phyloP scores from a whole-genome alignment of 2,329 filamentous ascomycete genomes.

The Ambrosiella cleistominuta region DNA sequence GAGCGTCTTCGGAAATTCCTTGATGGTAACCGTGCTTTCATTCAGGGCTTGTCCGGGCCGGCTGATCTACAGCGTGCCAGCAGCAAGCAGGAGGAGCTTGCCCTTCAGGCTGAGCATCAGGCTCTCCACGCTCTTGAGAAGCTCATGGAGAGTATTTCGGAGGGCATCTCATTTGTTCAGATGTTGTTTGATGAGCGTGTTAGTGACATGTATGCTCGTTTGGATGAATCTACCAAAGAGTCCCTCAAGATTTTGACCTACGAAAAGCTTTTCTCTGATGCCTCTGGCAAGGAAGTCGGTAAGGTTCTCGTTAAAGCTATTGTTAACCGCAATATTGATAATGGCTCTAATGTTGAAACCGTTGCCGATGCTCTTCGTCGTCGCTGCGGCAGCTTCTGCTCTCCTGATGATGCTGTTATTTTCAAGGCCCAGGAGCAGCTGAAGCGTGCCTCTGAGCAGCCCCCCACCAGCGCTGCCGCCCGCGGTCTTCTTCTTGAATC shows the following conservation, averaged over 20 bases:
- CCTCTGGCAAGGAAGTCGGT: constrained; percentile 68
- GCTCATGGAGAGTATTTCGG: constrained; percentile 77
- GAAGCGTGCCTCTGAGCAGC: constrained; percentile 69
- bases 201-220: constrained; percentile 63
- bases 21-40: constrained; percentile 71
- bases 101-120: constrained; percentile 84
- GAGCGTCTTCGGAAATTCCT: constrained; percentile 68
- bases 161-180: constrained; percentile 89
- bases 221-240: constrained; percentile 53
- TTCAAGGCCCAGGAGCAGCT: constrained; percentile 96
- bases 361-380: constrained; percentile 86
- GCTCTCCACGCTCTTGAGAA: constrained; percentile 73
- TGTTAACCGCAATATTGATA: constrained; percentile 93
- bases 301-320: constrained; percentile 94
- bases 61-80: constrained; percentile 62
- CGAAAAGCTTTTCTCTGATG: constrained; percentile 67
- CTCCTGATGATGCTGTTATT: constrained; percentile 87
- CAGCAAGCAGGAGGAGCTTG: constrained; percentile 78
- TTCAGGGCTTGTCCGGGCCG: constrained; percentile 84
- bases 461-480: constrained; percentile 55
- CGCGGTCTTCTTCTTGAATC: constrained; percentile 76
- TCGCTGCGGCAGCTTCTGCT: constrained; percentile 93
- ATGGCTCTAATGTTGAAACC: constrained; percentile 91
- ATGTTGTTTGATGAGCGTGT: constrained; percentile 90
- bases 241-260: constrained; percentile 65